Base-by-base conservation (phyloP, 352 stramenopile genomes). In the Pythium chondricola region DNA sequence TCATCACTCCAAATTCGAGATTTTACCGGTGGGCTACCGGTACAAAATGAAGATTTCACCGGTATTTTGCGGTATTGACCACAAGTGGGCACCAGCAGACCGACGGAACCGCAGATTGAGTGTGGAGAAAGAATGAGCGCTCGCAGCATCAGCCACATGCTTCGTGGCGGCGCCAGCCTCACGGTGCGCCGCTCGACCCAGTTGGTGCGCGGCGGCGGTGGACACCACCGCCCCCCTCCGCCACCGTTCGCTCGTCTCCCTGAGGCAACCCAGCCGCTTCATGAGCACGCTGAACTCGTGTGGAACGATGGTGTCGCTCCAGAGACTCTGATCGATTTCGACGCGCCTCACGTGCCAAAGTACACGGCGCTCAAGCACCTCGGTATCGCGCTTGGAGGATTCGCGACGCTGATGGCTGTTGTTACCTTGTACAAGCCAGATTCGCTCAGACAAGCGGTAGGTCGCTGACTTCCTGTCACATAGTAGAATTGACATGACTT, bases 281-380 rank as follows among this genome's bases (percentile, higher is more conserved):
- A 87, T 52, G 77, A 92, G 52, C 72, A 91, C 32, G 56, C 73
- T 17, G 83, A 94, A 58, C 69, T 94, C 24, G 83, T 94, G 45
- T 94, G 83, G 83, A 90, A 88, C 61, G 83, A 94, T 56, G 77
- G 79, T 47, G 83, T 94, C 17, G 73, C 80, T 16, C 83, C 83
- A 27, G 80, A 94, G 72, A 90, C 82, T 62, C 63, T 94, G 31
- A 86, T 94, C 57, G 83, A 94, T 69, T 94, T 94, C 41, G 83
- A 94, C 52, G 80, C 83, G 48, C 76, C 83, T 54, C 83, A 94
- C 63, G 76, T 94, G 36, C 72, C 80, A 46, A 90, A 85, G 61
- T 85, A 74, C 54, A 66, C 68, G 24, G 83, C 83, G 27, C 61
- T 92, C 27, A 71, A 74, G 51, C 74, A 89, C 58, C 69, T 85